Evolutionary conservation across 23 red algal genomes (phyloP).

Genomic region (Agarophyton chilense): DNA sequence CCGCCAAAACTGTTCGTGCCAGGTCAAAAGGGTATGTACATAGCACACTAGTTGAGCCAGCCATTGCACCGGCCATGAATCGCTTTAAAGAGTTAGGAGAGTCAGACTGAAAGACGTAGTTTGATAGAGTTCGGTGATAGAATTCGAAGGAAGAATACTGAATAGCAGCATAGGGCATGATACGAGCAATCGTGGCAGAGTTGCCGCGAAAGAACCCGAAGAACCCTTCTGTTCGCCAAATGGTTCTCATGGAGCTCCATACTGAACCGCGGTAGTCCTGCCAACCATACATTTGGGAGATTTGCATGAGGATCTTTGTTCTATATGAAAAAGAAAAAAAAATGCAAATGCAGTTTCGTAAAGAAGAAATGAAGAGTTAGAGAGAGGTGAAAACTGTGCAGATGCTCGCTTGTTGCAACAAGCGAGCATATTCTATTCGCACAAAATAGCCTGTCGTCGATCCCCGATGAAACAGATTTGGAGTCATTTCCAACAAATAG

Average conservation of each 20-base stretch:
- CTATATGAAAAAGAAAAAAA: not conserved
- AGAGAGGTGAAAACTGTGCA: not conserved
- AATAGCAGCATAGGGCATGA: conserved; percentile 92
- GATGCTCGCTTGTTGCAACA: too few species aligned
- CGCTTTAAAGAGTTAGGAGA: conserved; percentile 67
- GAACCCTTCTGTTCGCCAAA: conserved; percentile 73
- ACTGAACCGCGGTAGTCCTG: conserved; percentile 57
- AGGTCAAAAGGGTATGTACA: conserved; percentile 90
- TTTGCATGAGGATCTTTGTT: conserved; percentile 94
- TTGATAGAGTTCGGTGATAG: conserved; percentile 71
- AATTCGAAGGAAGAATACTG: conserved; percentile 91
- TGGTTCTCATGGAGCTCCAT: conserved; percentile 52
- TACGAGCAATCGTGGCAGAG: conserved; percentile 81
- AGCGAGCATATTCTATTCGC: not conserved
- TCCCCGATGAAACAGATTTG: not conserved
- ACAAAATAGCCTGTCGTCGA: not conserved
- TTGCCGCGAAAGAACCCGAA: conserved; percentile 92
- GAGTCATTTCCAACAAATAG: not conserved
- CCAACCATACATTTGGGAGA: conserved; percentile 80
- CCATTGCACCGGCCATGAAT: conserved; percentile 86
- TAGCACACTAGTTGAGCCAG: conserved; percentile 88
- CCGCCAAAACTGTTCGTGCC: conserved; percentile 81
- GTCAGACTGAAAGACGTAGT: conserved; percentile 66
- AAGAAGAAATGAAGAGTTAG: not conserved
- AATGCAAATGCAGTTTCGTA: not conserved